These are phyloP conservation scores for Teratosphaeria viscida DNA, from an alignment of 2,329 filamentous ascomycete species.

Conservation along the genomic window DNA sequence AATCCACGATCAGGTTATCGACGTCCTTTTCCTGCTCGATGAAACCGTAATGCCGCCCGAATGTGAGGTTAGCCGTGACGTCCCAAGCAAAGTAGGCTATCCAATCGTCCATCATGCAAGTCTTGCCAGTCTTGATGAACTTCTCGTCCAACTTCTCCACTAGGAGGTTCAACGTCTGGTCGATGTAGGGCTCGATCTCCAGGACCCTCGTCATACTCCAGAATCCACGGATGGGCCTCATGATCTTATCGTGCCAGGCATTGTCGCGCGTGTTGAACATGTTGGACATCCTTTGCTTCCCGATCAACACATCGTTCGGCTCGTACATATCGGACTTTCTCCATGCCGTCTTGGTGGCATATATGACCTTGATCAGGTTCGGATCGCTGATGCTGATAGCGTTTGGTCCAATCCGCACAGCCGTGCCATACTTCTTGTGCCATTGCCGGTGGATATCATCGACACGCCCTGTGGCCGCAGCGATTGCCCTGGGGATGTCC, in stretches of 20 bases:
- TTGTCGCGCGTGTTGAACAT: slow-evolving; percentile 1
- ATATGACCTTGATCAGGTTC: slow-evolving; percentile 42
- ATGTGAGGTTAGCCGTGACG: slow-evolving; percentile 1
- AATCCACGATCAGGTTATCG: slow-evolving; percentile 1
- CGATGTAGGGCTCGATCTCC: background rate
- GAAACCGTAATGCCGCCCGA: slow-evolving; percentile 1
- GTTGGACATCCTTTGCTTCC: slow-evolving; percentile 1
- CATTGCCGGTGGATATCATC: slow-evolving; percentile 29
- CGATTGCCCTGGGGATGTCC: background rate
- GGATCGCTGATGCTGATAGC: slow-evolving; percentile 63
- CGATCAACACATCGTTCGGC: slow-evolving; percentile 1
- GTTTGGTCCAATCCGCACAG: slow-evolving; percentile 63
- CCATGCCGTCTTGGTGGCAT: slow-evolving; percentile 5
- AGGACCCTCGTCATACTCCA: background rate
- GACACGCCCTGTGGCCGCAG: background rate
- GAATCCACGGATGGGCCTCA: background rate
- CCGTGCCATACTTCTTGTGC: slow-evolving; percentile 56
- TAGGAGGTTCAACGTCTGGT: background rate
- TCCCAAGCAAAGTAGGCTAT: slow-evolving; percentile 1
- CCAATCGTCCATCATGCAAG: slow-evolving; percentile 3
- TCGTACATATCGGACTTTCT: slow-evolving; percentile 1
- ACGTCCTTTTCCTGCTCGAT: slow-evolving; percentile 8
- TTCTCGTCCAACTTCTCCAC: background rate
- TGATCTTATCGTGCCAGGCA: background rate
- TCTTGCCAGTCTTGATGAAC: background rate